Evolutionary conservation across 2,329 filamentous ascomycete species (phyloP).

Genomic region (Elsinoe batatas): DNA sequence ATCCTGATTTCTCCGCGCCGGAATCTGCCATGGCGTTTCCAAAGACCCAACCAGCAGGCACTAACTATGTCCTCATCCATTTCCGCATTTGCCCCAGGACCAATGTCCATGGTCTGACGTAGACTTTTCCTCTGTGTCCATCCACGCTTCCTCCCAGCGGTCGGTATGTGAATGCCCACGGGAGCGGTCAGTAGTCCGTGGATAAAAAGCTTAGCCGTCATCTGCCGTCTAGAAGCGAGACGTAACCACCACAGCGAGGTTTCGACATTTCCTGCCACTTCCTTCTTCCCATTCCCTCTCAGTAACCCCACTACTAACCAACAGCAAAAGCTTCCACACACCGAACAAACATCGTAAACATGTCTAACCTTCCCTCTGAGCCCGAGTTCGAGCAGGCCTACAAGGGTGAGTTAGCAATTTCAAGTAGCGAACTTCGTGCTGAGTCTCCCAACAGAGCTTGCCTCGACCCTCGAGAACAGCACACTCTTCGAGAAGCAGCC

Average conservation of each 20-base stretch:
- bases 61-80: background rate
- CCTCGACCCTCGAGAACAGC: slow-evolving; percentile 86
- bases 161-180: background rate
- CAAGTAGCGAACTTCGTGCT: background rate
- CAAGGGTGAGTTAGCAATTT: slow-evolving; percentile 54
- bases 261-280: background rate
- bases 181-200: background rate
- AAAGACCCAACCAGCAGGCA: background rate
- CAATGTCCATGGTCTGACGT: slow-evolving; percentile 1
- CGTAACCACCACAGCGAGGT: slow-evolving; percentile 3
- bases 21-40: background rate
- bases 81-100: background rate
- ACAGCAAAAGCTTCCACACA: background rate
- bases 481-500: slow-evolving; percentile 88
- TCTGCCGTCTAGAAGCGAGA: background rate
- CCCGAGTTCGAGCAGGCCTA: slow-evolving; percentile 99
- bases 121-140: background rate
- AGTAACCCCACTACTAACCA: slow-evolving; percentile 1
- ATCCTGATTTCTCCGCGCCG: background rate
- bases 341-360: slow-evolving; percentile 10
- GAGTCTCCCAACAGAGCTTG: slow-evolving; percentile 61
- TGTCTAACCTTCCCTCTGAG: slow-evolving; percentile 70
- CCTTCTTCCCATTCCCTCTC: background rate
- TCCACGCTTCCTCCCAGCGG: background rate
- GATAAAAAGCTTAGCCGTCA: background rate